These are phyloP conservation scores for Fomitopsis schrenkii DNA, from an alignment of 1,284 basidiomycete species.

Conservation along the genomic window DNA sequence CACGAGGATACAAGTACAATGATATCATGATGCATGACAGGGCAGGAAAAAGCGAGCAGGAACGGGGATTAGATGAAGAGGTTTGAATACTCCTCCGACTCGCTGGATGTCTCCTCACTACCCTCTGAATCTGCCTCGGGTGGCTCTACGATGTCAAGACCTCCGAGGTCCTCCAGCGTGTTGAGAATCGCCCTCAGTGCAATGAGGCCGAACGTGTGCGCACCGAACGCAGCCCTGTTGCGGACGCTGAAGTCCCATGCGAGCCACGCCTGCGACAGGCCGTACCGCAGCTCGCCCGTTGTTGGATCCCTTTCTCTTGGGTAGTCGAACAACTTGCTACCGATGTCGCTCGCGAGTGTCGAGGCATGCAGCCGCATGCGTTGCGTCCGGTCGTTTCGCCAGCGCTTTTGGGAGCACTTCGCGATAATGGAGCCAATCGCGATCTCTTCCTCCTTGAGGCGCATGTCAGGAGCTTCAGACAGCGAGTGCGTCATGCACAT, in stretches of 20 bases:
- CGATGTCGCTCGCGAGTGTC: conserved; percentile 52
- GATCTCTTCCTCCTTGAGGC: conserved; percentile 67
- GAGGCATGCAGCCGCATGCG: conserved; percentile 58
- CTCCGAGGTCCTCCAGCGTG: conserved; percentile 44
- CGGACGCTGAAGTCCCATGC: conserved; percentile 55
- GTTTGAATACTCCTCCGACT: not conserved
- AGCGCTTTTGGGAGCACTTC: conserved; percentile 51
- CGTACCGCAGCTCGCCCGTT: conserved; percentile 33
- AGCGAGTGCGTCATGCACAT: conserved; percentile 68
- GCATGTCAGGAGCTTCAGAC: conserved; percentile 49
- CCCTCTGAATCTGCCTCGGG: not conserved
- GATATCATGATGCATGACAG: too few species aligned
- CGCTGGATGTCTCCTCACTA: not conserved
- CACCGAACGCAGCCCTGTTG: conserved; percentile 46
- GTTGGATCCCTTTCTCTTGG: conserved; percentile 16
- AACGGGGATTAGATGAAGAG: not conserved
- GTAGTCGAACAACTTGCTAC: conserved; percentile 38
- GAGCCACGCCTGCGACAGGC: conserved; percentile 54
- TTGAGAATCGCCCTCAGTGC: conserved; percentile 57
- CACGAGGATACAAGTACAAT: too few species aligned
- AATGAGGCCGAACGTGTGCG: conserved; percentile 66
- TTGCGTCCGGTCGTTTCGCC: conserved; percentile 54
- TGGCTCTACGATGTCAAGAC: conserved; percentile 1
- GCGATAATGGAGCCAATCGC: conserved; percentile 71
- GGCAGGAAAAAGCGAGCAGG: too few species aligned